Evolutionary conservation across 129 eudicot species (phyloP), one percentile per base, ranked within the genome.

Genomic region (Ambrosia artemisiifolia): DNA sequence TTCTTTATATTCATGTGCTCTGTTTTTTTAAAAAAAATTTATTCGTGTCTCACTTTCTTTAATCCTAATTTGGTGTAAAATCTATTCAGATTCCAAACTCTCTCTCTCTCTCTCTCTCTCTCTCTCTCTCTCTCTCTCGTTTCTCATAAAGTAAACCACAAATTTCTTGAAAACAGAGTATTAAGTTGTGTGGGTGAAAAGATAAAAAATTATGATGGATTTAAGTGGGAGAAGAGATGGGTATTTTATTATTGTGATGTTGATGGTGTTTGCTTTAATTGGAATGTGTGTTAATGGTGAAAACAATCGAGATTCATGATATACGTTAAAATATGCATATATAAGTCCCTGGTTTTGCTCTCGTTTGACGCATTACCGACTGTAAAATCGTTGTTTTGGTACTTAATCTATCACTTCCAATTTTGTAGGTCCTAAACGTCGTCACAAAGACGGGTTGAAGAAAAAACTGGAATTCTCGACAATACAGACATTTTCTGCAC

Each of bases 241-340:
- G 69, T 43, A 32, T 63, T 32, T 60, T 62, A 55, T 35, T 6
- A 1, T 80, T 75, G 0, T 81, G 6, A 43, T 70, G 54, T 74
- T 72, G 51, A 4, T 83, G 34, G 57, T 75, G 42, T 9, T 80
- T 74, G 63, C 47, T 36, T 68, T 74, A 54, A 59, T 71, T 69
- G 73, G 48, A 20, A 33, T 20, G 65, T 71, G 85, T 56, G 32
- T 71, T 42, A 50, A 71, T 70, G 91, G 86, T 40, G 83, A 87
- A 34, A 46, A 16, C 4, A 76, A 61, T 42, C 76, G 38, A 38
- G 85, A 54, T 60, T 75, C 53, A 17, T n/a, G n/a, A n/a, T n/a
- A n/a, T n/a, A n/a, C n/a, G n/a, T n/a, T n/a, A n/a, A n/a, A n/a
- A n/a, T n/a, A n/a, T n/a, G n/a, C n/a, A n/a, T n/a, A n/a, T n/a